These are phyloP conservation scores for Apiospora koreana DNA, from an alignment of 2,329 filamentous ascomycete genomes.

Conservation along the genomic window DNA sequence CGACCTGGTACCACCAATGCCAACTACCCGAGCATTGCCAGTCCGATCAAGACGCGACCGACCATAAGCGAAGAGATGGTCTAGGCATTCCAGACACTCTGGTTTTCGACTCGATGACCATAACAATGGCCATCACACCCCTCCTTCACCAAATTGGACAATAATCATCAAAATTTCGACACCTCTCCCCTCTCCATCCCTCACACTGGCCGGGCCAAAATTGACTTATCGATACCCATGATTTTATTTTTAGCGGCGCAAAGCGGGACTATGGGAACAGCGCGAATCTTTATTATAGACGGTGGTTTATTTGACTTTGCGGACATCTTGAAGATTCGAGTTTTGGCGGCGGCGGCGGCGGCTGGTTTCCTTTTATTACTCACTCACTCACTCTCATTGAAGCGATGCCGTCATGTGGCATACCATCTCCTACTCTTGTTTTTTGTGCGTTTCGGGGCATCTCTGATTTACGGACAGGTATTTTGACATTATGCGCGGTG, in stretches of 20 bases:
- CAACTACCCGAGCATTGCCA: neutral
- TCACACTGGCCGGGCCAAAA: neutral
- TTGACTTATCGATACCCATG: neutral
- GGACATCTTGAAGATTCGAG: no score
- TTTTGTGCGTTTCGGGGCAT: neutral
- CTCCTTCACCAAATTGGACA: neutral
- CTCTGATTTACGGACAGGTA: neutral
- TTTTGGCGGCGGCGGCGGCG: no score
- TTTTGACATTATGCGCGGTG: slow-evolving; percentile 6
- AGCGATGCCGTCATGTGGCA: neutral
- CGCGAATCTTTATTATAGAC: neutral
- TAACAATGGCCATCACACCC: neutral
- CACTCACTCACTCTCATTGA: neutral
- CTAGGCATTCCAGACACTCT: neutral
- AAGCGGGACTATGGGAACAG: neutral
- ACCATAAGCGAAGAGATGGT: neutral
- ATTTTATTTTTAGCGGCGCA: neutral
- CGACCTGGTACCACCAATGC: neutral
- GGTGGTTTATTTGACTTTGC: neutral
- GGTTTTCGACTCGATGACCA: neutral
- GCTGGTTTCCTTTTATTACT: neutral
- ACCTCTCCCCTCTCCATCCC: neutral
- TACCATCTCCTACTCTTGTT: neutral
- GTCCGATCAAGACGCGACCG: neutral
- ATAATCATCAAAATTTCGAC: neutral